phyloP scores from a whole-genome alignment of 2,329 filamentous ascomycete species.

The Bipolaris victoriae region DNA sequence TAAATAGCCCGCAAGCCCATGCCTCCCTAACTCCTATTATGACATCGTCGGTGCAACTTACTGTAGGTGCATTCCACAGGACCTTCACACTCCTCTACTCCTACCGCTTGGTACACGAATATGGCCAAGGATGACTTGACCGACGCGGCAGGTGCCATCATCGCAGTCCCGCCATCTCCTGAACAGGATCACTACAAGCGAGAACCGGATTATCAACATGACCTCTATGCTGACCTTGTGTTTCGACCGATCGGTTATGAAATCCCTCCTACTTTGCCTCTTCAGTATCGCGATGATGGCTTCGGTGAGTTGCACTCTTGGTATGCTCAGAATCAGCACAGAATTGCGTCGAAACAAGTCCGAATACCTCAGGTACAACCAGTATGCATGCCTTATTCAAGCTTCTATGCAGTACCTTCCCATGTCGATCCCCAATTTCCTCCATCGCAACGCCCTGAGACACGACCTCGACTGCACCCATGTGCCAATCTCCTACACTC shows the following conservation, averaged over 20 bases:
- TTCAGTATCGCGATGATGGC: slow-evolving; percentile 3
- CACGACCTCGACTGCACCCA: not conserved
- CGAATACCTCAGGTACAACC: not conserved
- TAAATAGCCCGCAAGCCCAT: slow-evolving; percentile 9
- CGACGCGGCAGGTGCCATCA: not conserved
- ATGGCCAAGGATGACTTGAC: slow-evolving; percentile 8
- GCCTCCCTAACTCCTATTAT: not conserved
- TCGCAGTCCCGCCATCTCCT: slow-evolving; percentile 3
- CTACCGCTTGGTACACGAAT: not conserved
- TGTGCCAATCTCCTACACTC: not conserved
- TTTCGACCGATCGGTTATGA: not conserved
- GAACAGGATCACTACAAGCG: not conserved
- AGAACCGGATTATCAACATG: not conserved
- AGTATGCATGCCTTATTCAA: not conserved
- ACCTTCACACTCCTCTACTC: slow-evolving; percentile 3
- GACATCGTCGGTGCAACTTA: not conserved
- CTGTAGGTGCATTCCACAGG: slow-evolving; percentile 11
- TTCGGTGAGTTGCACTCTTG: not conserved
- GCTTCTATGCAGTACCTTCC: not conserved
- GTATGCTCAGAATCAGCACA: not conserved
- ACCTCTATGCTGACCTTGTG: not conserved
- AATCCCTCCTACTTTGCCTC: slow-evolving; percentile 9
- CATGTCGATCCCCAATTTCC: not conserved
- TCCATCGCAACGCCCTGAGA: not conserved
- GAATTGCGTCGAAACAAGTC: not conserved